phyloP scores from a whole-genome alignment of 345 rosid species.

The Rhodamnia argentea region DNA sequence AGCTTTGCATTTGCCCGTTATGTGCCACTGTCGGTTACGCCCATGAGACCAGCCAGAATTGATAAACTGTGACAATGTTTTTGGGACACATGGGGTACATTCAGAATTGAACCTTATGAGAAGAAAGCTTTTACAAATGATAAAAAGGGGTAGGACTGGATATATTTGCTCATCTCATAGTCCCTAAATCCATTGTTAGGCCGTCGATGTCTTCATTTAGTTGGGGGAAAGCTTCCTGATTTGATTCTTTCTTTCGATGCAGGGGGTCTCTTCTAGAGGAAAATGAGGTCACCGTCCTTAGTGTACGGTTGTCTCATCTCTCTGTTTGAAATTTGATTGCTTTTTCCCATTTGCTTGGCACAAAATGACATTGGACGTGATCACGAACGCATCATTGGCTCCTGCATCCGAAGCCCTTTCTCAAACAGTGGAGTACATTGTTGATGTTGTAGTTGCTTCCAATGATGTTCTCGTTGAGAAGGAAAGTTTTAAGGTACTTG shows the following conservation, averaged over 20 bases:
- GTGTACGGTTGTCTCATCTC: not conserved
- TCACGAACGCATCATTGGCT: constrained; percentile 18
- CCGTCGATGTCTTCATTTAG: too few species aligned
- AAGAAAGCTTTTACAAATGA: not conserved
- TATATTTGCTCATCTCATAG: not conserved
- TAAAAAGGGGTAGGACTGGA: not conserved
- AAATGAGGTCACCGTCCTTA: not conserved
- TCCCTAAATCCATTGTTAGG: not conserved
- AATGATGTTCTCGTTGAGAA: constrained; percentile 36
- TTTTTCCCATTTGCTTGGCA: not conserved
- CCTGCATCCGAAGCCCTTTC: constrained; percentile 37
- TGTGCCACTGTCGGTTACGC: not conserved
- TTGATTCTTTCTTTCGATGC: not conserved
- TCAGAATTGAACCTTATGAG: not conserved
- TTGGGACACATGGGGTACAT: not conserved
- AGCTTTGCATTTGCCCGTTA: not conserved
- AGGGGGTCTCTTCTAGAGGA: not conserved
- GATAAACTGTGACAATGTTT: not conserved
- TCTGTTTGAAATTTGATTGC: not conserved
- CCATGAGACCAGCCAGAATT: not conserved
- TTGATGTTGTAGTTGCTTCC: constrained; percentile 24
- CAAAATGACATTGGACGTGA: constrained; percentile 30
- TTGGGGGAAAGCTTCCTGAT: not conserved
- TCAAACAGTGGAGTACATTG: constrained; percentile 27
- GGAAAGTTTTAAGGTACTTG: constrained; percentile 43